Evolutionary conservation across 495 filamentous ascomycete species (phyloP), one percentile per base, ranked within the genome.

Genomic region (Lepidopterella palustris): DNA sequence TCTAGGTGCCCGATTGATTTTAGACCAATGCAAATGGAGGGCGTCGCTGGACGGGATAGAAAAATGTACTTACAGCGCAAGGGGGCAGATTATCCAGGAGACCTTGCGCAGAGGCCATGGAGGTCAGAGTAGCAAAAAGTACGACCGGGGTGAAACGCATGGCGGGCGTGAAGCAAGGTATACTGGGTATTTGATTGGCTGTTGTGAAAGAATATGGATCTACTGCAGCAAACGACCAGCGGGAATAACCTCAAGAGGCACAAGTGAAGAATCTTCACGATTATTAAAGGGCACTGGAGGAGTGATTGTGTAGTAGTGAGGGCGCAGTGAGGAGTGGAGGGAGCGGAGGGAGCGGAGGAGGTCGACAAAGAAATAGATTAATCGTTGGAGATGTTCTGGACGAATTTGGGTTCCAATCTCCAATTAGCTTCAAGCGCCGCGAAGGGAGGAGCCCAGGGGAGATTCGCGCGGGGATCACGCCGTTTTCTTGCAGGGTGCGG

Each of bases 81-180:
- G 57, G 5, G 8, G 64, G 60, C 21, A 63, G 27, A 6, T 48
- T 23, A 45, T 54, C 55, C 3, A 63, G 55, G n/a, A 59, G 51
- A 27, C 42, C 54, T 47, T 67, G 64, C 15, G 60, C 56, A 6
- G 42, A 2, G 49, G 47, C 60, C 13, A 63, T 8, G n/a, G 64
- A 57, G 64, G 56, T 56, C 47, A 67, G 25, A 2, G 60, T 26
- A 23, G 60, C 64, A 23, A 63, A 6, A 31, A 63, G 4, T 28
- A 53, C 42, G 31, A 63, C 15, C 1, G 53, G 10, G 5, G 60
- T 48, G 64, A 67, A 63, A 20, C 60, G 63, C 63, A 66, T 66
- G 8, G 45, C 63, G 58, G 13, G 13, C 35, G 13, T 42, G 2
- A 42, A 13, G 3, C 35, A 3, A 42, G 13, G 10, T 13, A 42